A percentile compares a stretch with the other conserved stretches of the same genome.
Conservation (phyloP, 345 rosid species). For the Salix purpurea region DNA sequence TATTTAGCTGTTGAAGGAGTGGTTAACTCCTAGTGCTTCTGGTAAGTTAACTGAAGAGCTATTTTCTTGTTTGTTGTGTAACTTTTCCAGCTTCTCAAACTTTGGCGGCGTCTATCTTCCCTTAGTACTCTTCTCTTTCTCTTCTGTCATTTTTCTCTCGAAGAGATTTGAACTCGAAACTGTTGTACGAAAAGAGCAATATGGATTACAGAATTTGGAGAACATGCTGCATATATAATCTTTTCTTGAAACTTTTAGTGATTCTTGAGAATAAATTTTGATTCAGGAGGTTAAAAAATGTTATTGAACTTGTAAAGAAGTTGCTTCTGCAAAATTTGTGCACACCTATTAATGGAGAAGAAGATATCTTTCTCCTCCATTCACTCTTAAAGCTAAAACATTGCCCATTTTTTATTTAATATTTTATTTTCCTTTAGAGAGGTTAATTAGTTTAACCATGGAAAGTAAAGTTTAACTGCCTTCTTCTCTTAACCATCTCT, state of each 20-base stretch:
- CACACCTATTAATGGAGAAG: neutral
- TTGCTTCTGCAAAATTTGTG: conserved; percentile 13
- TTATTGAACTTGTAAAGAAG: conserved; percentile 35
- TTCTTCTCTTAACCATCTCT: neutral
- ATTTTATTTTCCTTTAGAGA: neutral
- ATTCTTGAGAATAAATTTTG: neutral
- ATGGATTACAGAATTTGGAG: neutral
- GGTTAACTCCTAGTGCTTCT: neutral
- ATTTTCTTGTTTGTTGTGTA: neutral
- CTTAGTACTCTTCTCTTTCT: neutral
- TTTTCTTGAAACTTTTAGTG: neutral
- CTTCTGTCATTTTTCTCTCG: too few relatives aligned
- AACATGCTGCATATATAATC: neutral
- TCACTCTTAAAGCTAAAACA: neutral
- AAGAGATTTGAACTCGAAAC: too few relatives aligned
- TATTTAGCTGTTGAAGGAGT: neutral
- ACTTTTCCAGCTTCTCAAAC: neutral
- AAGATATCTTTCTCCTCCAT: neutral
- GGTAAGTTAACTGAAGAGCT: neutral
- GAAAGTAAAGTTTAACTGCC: neutral
- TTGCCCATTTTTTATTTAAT: neutral
- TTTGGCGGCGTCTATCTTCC: neutral
- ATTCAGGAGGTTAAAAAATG: conserved; percentile 5
- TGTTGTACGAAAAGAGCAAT: neutral
- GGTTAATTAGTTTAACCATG: neutral